Conservation (phyloP, 495 filamentous ascomycete species). For the Podospora comata region DNA sequence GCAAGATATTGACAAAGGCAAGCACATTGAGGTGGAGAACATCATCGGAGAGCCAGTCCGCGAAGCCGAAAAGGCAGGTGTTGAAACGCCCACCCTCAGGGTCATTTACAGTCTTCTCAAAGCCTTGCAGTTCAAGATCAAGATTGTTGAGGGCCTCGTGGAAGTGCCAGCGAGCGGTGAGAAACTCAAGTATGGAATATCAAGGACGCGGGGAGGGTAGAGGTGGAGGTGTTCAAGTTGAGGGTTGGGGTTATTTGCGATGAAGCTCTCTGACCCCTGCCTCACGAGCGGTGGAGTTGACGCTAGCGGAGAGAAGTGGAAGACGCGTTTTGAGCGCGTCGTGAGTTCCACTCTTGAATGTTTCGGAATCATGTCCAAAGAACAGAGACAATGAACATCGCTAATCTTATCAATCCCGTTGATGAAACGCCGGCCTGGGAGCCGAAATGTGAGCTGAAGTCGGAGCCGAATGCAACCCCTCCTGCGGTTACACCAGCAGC, state of each 20-base stretch:
- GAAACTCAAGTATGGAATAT: constrained; percentile 17
- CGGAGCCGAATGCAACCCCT: neutral
- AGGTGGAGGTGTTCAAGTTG: neutral
- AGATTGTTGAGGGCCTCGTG: constrained; percentile 33
- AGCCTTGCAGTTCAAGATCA: constrained; percentile 41
- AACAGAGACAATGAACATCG: neutral
- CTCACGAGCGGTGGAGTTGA: neutral
- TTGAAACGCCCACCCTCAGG: constrained; percentile 45
- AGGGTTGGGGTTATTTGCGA: neutral
- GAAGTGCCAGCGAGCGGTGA: constrained; percentile 3
- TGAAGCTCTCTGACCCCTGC: neutral
- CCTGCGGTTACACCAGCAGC: neutral
- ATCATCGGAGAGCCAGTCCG: constrained; percentile 52
- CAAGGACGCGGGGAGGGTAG: neutral
- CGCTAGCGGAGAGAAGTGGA: neutral
- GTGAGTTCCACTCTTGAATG: neutral
- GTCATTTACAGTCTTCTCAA: constrained; percentile 44
- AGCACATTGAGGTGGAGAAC: constrained; percentile 53
- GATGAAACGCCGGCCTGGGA: neutral
- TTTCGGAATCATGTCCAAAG: neutral
- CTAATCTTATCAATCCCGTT: neutral
- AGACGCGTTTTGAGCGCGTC: neutral
- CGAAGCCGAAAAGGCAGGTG: constrained; percentile 42
- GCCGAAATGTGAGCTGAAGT: neutral
- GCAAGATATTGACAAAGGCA: constrained; percentile 44